These are phyloP conservation scores for Citropsis articulata DNA, from an alignment of 345 rosid species.

Conservation along the genomic window DNA sequence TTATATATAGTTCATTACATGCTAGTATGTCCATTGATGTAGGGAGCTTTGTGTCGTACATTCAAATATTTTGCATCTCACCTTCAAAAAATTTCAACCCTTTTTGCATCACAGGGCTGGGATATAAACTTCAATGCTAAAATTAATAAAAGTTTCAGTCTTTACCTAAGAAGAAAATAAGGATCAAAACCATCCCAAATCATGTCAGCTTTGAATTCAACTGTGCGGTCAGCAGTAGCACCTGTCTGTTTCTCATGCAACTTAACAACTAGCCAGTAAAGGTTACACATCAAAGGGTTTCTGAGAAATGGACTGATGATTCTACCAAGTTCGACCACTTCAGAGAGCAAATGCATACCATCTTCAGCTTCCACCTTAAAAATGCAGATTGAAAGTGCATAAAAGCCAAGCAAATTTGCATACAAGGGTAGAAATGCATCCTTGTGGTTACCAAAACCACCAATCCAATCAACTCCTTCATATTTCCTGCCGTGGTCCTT, in stretches of 20 bases:
- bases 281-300: constrained; percentile 68
- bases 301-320: constrained; percentile 51
- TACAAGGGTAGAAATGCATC: constrained; percentile 82
- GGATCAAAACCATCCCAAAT: constrained; percentile 76
- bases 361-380: constrained; percentile 32
- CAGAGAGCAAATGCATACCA: constrained; percentile 28
- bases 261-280: constrained; percentile 48
- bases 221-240: constrained; percentile 10
- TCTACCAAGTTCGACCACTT: constrained; percentile 55
- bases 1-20: neutral
- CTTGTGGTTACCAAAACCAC: constrained; percentile 84
- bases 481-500: constrained; percentile 37
- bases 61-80: neutral
- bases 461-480: constrained; percentile 62
- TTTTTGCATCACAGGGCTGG: neutral
- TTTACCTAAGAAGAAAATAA: constrained; percentile 64
- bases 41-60: neutral
- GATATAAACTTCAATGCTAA: constrained; percentile 8
- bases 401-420: constrained; percentile 78
- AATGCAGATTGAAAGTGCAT: constrained; percentile 64
- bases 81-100: neutral
- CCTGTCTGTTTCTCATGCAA: constrained; percentile 41
- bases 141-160: constrained; percentile 8
- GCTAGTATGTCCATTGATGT: neutral
- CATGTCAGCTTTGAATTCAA: constrained; percentile 20